Conservation (phyloP, 352 stramenopile genomes). For the Globisporangium sylvaticum region DNA sequence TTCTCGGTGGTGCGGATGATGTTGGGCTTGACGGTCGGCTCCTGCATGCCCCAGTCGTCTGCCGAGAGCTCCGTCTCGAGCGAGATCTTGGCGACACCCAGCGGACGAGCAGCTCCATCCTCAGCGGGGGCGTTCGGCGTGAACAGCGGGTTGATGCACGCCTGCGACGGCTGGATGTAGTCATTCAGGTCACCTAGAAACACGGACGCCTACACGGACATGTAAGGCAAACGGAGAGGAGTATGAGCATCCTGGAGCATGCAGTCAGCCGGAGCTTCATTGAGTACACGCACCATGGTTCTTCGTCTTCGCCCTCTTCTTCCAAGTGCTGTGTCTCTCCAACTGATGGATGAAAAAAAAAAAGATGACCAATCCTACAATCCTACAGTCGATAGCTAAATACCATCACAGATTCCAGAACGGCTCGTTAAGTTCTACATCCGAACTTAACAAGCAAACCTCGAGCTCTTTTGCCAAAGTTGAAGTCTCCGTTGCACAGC, state of each 20-base stretch:
- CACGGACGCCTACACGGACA: conserved; percentile 68
- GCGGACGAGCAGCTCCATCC: conserved; percentile 9
- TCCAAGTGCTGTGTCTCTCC: too few relatives aligned
- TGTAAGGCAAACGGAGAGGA: neutral
- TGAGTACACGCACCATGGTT: too few relatives aligned
- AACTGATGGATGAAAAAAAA: too few relatives aligned
- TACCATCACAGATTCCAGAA: too few relatives aligned
- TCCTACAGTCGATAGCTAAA: too few relatives aligned
- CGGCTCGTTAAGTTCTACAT: too few relatives aligned
- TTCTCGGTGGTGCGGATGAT: conserved; percentile 75
- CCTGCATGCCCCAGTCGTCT: conserved; percentile 46
- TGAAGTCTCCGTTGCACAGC: conserved; percentile 18
- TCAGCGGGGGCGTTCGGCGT: conserved; percentile 31
- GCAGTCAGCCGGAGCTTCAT: too few relatives aligned
- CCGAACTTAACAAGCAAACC: neutral
- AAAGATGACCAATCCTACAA: too few relatives aligned
- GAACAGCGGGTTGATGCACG: conserved; percentile 93
- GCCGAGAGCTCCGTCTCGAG: conserved; percentile 69
- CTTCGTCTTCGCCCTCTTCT: too few relatives aligned
- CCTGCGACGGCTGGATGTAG: conserved; percentile 92
- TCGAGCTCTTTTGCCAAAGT: too few relatives aligned
- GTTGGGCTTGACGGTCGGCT: conserved; percentile 42
- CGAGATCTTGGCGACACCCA: conserved; percentile 61
- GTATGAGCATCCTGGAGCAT: neutral
- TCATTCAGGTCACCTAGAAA: conserved; percentile 93